Percentiles rank a stretch among this genome's conserved stretches.
phyloP scores from a whole-genome alignment of 108 stramenopile genomes.

The Skeletonema menzelii region DNA sequence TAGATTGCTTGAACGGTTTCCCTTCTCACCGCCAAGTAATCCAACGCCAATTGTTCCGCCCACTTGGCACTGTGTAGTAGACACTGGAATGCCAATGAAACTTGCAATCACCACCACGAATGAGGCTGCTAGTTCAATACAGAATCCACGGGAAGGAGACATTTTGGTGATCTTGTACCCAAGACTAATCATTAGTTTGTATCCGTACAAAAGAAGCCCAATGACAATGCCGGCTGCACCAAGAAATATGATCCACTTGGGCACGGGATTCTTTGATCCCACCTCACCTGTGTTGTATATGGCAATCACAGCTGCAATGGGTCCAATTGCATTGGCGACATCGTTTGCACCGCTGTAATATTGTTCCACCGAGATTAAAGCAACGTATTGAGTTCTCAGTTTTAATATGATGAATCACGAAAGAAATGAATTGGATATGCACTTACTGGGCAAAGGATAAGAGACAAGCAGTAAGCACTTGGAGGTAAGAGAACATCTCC shows the following conservation, averaged over 20 bases:
- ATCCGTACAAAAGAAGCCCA: slow-evolving; percentile 52
- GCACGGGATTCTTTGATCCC: slow-evolving; percentile 9
- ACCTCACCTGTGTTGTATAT: slow-evolving; percentile 42
- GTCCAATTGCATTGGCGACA: slow-evolving; percentile 70
- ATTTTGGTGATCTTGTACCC: slow-evolving; percentile 44
- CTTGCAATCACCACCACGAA: slow-evolving; percentile 54
- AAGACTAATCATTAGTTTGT: slow-evolving; percentile 27
- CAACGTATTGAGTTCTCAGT: no score
- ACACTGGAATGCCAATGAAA: slow-evolving; percentile 53
- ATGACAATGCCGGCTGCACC: slow-evolving; percentile 53
- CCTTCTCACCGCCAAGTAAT: slow-evolving; percentile 28
- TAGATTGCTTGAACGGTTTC: slow-evolving; percentile 14
- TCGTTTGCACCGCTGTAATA: slow-evolving; percentile 62
- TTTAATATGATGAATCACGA: no score
- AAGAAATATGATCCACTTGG: slow-evolving; percentile 47
- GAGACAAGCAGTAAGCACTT: slow-evolving; percentile 73
- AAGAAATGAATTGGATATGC: neutral
- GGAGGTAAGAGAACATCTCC: slow-evolving; percentile 60
- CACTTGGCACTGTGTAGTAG: slow-evolving; percentile 65
- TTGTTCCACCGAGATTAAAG: no score
- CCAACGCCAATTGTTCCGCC: slow-evolving; percentile 55
- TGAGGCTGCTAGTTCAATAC: slow-evolving; percentile 58
- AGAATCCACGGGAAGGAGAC: slow-evolving; percentile 56
- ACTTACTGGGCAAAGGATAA: slow-evolving; percentile 60
- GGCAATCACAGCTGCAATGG: slow-evolving; percentile 48